Conservation (phyloP, 1,284 basidiomycete species). For the Omphalotus olearius region DNA sequence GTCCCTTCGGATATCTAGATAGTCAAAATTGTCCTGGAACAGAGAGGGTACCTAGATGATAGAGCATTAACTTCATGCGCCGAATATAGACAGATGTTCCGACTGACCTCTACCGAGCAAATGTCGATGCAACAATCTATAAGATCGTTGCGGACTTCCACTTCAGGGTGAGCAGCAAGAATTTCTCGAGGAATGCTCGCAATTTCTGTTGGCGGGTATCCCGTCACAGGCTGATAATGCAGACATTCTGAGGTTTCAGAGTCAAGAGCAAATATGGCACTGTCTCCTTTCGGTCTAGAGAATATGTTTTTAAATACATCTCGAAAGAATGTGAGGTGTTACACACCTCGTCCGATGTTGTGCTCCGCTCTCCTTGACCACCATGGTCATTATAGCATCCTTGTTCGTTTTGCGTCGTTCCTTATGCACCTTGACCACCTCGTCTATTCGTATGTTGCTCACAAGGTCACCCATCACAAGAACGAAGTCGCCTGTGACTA, state of each 20-base stretch:
- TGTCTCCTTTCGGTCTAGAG: slow-evolving; percentile 62
- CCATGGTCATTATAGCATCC: slow-evolving; percentile 95
- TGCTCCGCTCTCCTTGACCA: slow-evolving; percentile 76
- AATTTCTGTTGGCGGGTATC: slow-evolving; percentile 55
- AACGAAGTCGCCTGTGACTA: slow-evolving; percentile 91
- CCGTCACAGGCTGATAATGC: slow-evolving; percentile 71
- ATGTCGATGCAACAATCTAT: slow-evolving; percentile 89
- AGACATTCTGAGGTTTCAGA: slow-evolving; percentile 73
- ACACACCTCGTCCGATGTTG: slow-evolving; percentile 70
- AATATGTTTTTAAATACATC: slow-evolving; percentile 6
- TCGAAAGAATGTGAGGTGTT: slow-evolving; percentile 16
- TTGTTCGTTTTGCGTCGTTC: slow-evolving; percentile 84
- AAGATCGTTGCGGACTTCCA: slow-evolving; percentile 83
- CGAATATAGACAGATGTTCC: slow-evolving; percentile 2
- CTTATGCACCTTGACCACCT: slow-evolving; percentile 87
- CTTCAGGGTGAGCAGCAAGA: slow-evolving; percentile 61
- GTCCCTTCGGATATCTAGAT: slow-evolving; percentile 86
- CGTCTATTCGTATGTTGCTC: slow-evolving; percentile 88
- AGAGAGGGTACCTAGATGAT: slow-evolving; percentile 78
- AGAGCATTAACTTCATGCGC: neutral
- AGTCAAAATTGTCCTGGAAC: slow-evolving; percentile 99
- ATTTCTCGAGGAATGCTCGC: slow-evolving; percentile 69
- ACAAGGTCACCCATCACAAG: slow-evolving; percentile 94
- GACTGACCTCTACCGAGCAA: slow-evolving; percentile 81
- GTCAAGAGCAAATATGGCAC: slow-evolving; percentile 72